A percentile compares a stretch with the other conserved stretches of the same genome.
phyloP scores from a whole-genome alignment of 2,329 filamentous ascomycete genomes.

The Ophiostoma sp. region DNA sequence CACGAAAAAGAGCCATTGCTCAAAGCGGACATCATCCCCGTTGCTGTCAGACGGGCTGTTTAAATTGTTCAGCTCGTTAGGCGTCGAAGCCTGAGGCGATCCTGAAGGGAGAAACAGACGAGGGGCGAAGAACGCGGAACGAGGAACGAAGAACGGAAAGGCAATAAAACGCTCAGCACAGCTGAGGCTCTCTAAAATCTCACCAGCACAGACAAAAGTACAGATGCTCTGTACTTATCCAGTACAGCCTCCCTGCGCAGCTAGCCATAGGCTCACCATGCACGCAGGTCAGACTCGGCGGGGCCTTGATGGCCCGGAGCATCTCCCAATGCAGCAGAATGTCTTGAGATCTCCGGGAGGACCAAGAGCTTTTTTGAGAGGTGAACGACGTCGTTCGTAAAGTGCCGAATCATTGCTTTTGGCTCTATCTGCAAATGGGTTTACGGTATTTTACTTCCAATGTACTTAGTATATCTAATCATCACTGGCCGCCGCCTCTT shows the following conservation, averaged over 20 bases:
- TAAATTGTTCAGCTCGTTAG: background rate
- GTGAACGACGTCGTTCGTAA: conserved; percentile 5
- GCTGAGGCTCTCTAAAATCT: background rate
- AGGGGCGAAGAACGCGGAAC: background rate
- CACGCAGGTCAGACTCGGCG: background rate
- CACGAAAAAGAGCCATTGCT: background rate
- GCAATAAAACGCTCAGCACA: background rate
- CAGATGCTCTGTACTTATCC: too few species aligned
- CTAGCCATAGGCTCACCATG: background rate
- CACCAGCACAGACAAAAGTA: background rate
- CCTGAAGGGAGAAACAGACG: background rate
- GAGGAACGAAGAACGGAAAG: background rate
- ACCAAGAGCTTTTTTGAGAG: background rate
- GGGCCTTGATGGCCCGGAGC: background rate
- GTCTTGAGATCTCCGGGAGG: conserved; percentile 5
- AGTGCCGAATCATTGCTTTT: background rate
- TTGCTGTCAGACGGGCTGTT: background rate
- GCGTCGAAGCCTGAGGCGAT: background rate
- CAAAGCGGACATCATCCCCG: conserved; percentile 5
- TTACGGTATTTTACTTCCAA: background rate
- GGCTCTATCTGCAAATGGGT: background rate
- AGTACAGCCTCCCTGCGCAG: background rate
- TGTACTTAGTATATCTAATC: background rate
- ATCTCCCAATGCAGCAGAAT: background rate
- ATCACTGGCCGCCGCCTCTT: background rate